Evolutionary conservation across 2,329 filamentous ascomycete genomes (phyloP), one percentile per base, ranked within the genome.

Genomic region (Nigrospora sphaerica): DNA sequence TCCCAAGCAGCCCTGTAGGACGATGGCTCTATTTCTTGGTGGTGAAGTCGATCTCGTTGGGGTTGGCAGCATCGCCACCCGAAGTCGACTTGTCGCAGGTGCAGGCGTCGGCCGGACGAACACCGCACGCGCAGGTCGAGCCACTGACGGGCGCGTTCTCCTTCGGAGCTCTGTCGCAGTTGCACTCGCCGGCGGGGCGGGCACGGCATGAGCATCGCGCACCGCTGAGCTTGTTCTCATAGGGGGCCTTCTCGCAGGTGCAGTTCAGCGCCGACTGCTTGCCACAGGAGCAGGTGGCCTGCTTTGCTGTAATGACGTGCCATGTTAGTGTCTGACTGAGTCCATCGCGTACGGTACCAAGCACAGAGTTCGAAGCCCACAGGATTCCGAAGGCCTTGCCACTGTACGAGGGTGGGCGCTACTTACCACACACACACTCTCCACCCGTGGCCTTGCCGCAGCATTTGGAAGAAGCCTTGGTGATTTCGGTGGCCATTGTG

Each of bases 1-100:
- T 28, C 23, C 23, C 7, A 28, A 28, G 23, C 7, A 28, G 23
- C 23, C 23, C 23, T 10, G 7, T 6, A 9, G 4, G 23, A 28
- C 23, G 23, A 28, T 28, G 23, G 23, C 23, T 28, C 57, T 67
- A 76, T 55, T 70, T 69, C 70, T 78, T 81, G 46, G 84, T 88
- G 34, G 90, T 96, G 62, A 95, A 96, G 67, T 96, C 91, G 42
- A 78, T 87, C 79, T 96, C 91, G 55, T 85, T 75, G 28, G 81
- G 76, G 54, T 85, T 80, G 48, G 75, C 74, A n/a, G n/a, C 46
- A 16, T 38, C 40, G 35, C 78, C 78, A 45, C 80, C 77, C 54
- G 78, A 76, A 42, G 77, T 64, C 16, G 79, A 79, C 65, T 88
- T 91, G 67, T 89, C 85, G 64, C 90, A 95, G n/a, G 86, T 93